Base-by-base conservation (phyloP, 1,139 yeast species). In the Suhomyces anneliseae region DNA sequence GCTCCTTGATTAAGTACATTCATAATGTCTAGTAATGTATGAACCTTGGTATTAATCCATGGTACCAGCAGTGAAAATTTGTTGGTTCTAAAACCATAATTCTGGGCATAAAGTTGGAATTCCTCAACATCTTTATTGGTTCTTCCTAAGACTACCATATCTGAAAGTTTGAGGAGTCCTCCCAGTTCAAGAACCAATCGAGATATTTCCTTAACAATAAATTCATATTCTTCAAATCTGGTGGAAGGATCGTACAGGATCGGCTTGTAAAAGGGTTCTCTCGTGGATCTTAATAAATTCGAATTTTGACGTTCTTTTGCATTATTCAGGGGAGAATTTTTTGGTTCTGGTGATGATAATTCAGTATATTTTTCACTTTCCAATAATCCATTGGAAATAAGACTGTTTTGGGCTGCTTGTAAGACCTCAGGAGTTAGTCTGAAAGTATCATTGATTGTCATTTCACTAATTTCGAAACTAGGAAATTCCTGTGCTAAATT, bases 341-440 rank as follows among this genome's bases (percentile, higher is more conserved):
- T 19, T 14, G 19, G 14, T 34, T 12, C 10, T 34, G 12, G 10
- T 34, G 24, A 19, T 19, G 24, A 19, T 19, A 19, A 19, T 19
- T 19, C 24, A 19, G 6, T 4, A 19, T 19, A 19, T 2, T 19
- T 19, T 19, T 19, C 24, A 19, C 24, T 19, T 6, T 34, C 6
- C 14, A 26, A 34, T 19, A 43, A 39, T 8, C 48, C 48, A 37
- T 50, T 54, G 4, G 57, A 51, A 27, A 43, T 42, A 19, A 62
- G 45, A 49, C 42, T n/a, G 7, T 29, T 29, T 6, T 67, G 61
- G 0, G 87, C 75, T 1, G 74, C 68, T 2, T 65, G 54, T 29
- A 82, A 61, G 4, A 85, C 73, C 46, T 81, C 82, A 0, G 85
- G 83, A 0, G 87, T 73, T 36, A 82, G 75, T 51, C 92, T 65